Evolutionary conservation across 257 asterid genomes (phyloP).

Genomic region (Scutellaria minor): DNA sequence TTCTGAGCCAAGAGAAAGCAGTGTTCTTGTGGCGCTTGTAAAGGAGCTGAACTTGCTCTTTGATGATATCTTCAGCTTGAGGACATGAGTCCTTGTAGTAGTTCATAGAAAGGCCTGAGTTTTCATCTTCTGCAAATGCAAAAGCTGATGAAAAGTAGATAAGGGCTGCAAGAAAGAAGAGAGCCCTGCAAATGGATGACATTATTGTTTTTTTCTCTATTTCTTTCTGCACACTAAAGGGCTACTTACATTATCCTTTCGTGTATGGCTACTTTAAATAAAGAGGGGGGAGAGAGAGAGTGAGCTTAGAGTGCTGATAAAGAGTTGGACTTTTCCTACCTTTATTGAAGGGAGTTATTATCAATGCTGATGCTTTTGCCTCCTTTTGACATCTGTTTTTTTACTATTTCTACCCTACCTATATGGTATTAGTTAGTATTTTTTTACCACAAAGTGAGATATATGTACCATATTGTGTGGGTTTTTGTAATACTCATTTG

Average conservation of each 20-base stretch:
- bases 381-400: constrained; percentile 23
- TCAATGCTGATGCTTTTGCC: constrained; percentile 15
- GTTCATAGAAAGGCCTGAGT: constrained; percentile 64
- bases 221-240: background rate
- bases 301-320: background rate
- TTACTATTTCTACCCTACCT: too few species aligned
- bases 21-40: constrained; percentile 99
- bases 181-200: constrained; percentile 49
- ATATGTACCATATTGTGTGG: too few species aligned
- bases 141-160: constrained; percentile 39
- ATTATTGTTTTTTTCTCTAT: constrained; percentile 23
- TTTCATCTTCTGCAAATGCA: constrained; percentile 50
- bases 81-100: constrained; percentile 90
- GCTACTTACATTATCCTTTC: background rate
- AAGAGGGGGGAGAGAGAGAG: background rate
- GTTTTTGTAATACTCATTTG: too few species aligned
- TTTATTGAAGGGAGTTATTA: background rate
- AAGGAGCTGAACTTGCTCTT: constrained; percentile 83
- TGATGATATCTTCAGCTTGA: constrained; percentile 94
- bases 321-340: background rate
- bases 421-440: too few species aligned
- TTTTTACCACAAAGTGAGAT: too few species aligned
- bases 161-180: constrained; percentile 50
- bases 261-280: constrained; percentile 33
- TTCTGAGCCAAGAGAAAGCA: constrained; percentile 97